Evolutionary conservation across 169 alveolate genomes (phyloP), one percentile per base, ranked within the genome.

Genomic region (Babesia gibsoni): DNA sequence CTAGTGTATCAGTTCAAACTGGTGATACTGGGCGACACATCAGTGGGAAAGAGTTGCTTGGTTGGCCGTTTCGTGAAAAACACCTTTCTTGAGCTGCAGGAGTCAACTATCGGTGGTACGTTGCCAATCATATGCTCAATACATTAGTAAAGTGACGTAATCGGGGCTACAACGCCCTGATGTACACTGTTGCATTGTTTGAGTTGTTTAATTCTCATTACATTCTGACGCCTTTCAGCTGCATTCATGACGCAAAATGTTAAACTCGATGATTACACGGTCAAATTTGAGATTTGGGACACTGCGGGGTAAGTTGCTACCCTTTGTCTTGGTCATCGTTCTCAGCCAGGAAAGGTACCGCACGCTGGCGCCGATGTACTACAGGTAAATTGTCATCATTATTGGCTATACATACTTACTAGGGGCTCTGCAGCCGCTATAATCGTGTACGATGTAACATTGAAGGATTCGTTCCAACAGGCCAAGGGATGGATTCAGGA

Each of bases 341-440:
- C 56, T 30, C 37, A 84, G 94, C 48, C 94, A 90, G 52, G 94
- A 90, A 52, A 68, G 96, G 50, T 93, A 93, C 73, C 74, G 95
- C 49, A 87, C 94, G 43, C 65, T 93, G 29, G 96, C 96, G 3
- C 95, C 94, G 2, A 92, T 92, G 90, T 92, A 92, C 66, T 93
- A 92, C 79, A 89, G 89, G 89, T 79, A 79, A 63, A 27, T 49
- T 54, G 25, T n/a, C 33, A 35, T 3, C 25, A 56, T 1, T 10
- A 18, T 65, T 56, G 52, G 41, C 3, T 1, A 18, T 10, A 23
- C 45, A 45, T 58, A 39, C 43, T 29, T 58, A 52, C 16, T 59
- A 61, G 96, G 73, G 97, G 96, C 45, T 94, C 97, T 3, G 85
- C 95, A 0, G 96, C 96, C n/a, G 97, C 97, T 18, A 84, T 94